Evolutionary conservation across 2,329 filamentous ascomycete species (phyloP), one percentile per base, ranked within the genome.

Genomic region (Xylaria sp.): DNA sequence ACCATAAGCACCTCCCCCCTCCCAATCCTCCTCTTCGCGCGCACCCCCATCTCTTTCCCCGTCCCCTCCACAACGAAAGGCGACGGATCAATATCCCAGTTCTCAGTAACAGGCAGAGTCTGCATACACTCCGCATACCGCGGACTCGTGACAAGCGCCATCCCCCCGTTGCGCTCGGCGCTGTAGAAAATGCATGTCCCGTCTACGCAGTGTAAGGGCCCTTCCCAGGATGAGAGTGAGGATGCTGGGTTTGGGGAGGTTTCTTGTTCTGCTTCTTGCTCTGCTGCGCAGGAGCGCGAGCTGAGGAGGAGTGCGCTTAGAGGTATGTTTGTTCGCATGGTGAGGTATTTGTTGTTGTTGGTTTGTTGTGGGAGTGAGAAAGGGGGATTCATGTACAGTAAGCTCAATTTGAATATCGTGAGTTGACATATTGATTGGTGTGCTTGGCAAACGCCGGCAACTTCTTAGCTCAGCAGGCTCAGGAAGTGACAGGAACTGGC

Each of bases 1-100:
- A 68, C 63, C 67, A 76, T 71, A 58, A 77, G 63, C 19, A 67
- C 63, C 59, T 76, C 76, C 23, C 74, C 75, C 16, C 66, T 69
- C 10, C 49, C 59, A 44, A 77, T 75, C 3, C 67, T 69, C 9
- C 71, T 59, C 58, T 71, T 73, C 16, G 75, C 75, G 9, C 76
- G 59, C 37, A 76, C 60, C 0, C 75, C 76, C 2, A 67, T 58
- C 0, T 74, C 75, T 48, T 76, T 76, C 1, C 72, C 73, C 0
- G 76, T 61, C 1, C 72, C 59, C 4, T 63, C 66, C 1, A 59
- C 60, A 47, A 71, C 65, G 49, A 70, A 76, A 0, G 73, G 68
- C 1, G 62, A 60, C 2, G 70, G 60, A 2, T 61, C 7, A 9
- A 48, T 60, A 34, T 54, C 48, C 35, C 56, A 18, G 10, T 61